phyloP scores from a whole-genome alignment of 1,284 basidiomycete genomes.

The Entoloma clypeatum region DNA sequence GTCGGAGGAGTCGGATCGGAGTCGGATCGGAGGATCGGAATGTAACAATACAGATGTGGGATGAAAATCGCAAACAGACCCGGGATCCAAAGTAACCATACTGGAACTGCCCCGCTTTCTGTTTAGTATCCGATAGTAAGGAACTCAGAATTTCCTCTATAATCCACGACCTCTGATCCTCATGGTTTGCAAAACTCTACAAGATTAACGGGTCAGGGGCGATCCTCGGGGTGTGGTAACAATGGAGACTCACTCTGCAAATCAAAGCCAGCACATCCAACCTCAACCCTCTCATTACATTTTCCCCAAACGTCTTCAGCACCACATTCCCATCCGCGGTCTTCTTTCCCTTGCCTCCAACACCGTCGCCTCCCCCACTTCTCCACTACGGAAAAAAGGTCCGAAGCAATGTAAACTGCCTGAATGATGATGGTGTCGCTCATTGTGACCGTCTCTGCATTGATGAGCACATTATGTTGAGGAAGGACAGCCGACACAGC shows the following conservation, averaged over 20 bases:
- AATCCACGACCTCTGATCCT: constrained; percentile 91
- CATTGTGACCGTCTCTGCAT: constrained; percentile 69
- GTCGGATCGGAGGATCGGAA: too few species aligned
- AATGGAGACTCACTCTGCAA: constrained; percentile 59
- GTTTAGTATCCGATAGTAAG: constrained; percentile 83
- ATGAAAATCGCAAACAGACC: background rate
- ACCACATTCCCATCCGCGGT: constrained; percentile 52
- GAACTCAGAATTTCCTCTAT: constrained; percentile 93
- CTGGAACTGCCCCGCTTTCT: constrained; percentile 84
- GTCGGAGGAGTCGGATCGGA: too few species aligned
- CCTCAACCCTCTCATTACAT: constrained; percentile 77
- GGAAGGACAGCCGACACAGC: constrained; percentile 64
- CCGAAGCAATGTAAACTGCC: constrained; percentile 87
- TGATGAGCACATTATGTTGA: constrained; percentile 64
- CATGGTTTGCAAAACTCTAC: constrained; percentile 86
- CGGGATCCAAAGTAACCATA: constrained; percentile 32
- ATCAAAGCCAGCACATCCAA: constrained; percentile 81
- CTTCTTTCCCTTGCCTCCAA: constrained; percentile 35
- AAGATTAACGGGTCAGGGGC: background rate
- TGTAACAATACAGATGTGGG: too few species aligned
- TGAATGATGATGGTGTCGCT: constrained; percentile 87
- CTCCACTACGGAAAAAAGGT: constrained; percentile 87
- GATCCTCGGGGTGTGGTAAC: constrained; percentile 5
- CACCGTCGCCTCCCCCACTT: too few species aligned
- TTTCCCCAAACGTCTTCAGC: constrained; percentile 61